Evolutionary conservation across 345 rosid species (phyloP).

Genomic region (Zanthoxylum bungeanum): DNA sequence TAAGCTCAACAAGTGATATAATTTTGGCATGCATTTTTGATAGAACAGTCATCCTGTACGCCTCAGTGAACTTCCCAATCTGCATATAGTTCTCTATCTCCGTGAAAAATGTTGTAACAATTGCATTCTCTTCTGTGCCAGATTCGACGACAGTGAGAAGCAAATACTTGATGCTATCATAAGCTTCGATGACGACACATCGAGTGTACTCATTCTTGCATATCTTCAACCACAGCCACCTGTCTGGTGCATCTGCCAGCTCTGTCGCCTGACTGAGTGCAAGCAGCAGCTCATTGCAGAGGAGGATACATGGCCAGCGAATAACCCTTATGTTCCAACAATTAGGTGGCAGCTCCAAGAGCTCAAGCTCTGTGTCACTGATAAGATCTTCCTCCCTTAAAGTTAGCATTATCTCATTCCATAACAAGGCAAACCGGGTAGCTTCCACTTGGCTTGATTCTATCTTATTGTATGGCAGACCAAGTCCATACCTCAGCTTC

Average conservation of each 20-base stretch:
- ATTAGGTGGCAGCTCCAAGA: slow-evolving; percentile 78
- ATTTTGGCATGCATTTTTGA: slow-evolving; percentile 59
- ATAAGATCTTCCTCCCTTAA: slow-evolving; percentile 91
- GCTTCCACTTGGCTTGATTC: slow-evolving; percentile 89
- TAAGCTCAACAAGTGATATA: slow-evolving; percentile 58
- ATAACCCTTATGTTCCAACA: slow-evolving; percentile 79
- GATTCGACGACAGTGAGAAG: slow-evolving; percentile 45
- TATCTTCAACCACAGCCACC: slow-evolving; percentile 78
- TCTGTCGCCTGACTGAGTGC: slow-evolving; percentile 80
- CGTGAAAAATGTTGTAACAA: slow-evolving; percentile 42
- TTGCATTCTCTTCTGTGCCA: slow-evolving; percentile 60
- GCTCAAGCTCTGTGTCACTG: slow-evolving; percentile 71
- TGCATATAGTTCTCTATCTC: slow-evolving; percentile 53
- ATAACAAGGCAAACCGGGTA: slow-evolving; percentile 77
- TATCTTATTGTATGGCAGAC: slow-evolving; percentile 68
- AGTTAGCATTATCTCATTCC: slow-evolving; percentile 76
- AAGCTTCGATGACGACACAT: slow-evolving; percentile 89
- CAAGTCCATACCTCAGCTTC: slow-evolving; percentile 81
- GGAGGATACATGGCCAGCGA: slow-evolving; percentile 89
- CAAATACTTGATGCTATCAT: slow-evolving; percentile 73
- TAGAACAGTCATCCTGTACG: slow-evolving; percentile 43
- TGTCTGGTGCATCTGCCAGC: slow-evolving; percentile 66
- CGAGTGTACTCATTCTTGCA: slow-evolving; percentile 77
- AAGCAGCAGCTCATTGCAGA: slow-evolving; percentile 83
- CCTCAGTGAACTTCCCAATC: slow-evolving; percentile 38